phyloP scores from a whole-genome alignment of 2,329 filamentous ascomycete species.

The Penicillium capsulatum region DNA sequence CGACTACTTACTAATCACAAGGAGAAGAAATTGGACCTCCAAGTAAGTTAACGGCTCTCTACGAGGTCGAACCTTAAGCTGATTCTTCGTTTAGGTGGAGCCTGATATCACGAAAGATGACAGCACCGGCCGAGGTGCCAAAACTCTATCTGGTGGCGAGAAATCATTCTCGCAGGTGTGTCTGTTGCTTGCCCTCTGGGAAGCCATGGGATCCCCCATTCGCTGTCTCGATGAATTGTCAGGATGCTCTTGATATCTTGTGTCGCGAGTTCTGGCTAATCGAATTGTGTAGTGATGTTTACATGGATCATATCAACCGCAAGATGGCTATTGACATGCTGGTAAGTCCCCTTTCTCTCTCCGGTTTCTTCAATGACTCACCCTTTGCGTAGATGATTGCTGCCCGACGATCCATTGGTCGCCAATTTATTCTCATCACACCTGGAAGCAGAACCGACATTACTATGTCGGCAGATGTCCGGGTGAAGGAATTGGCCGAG shows the following conservation, averaged over 20 bases:
- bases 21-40: constrained; percentile 68
- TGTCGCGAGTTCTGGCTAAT: constrained; percentile 12
- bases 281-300: constrained; percentile 64
- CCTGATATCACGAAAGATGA: constrained; percentile 66
- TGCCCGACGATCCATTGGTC: constrained; percentile 78
- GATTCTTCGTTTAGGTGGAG: constrained; percentile 48
- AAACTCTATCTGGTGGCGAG: constrained; percentile 90
- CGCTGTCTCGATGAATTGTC: constrained; percentile 91
- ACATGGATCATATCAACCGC: constrained; percentile 97
- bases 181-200: constrained; percentile 87
- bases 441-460: constrained; percentile 71
- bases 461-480: constrained; percentile 42
- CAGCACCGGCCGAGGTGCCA: constrained; percentile 72
- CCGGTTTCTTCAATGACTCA: constrained; percentile 6
- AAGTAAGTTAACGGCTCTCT: constrained; percentile 46
- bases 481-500: constrained; percentile 44
- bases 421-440: constrained; percentile 94
- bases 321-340: constrained; percentile 92
- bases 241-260: background rate
- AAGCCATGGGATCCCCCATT: constrained; percentile 94
- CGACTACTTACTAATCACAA: constrained; percentile 73
- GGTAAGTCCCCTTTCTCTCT: constrained; percentile 49
- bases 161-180: constrained; percentile 98
- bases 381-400: constrained; percentile 62
- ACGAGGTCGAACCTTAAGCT: background rate